phyloP scores from a whole-genome alignment of 345 rosid genomes.

The Brassica nigra region DNA sequence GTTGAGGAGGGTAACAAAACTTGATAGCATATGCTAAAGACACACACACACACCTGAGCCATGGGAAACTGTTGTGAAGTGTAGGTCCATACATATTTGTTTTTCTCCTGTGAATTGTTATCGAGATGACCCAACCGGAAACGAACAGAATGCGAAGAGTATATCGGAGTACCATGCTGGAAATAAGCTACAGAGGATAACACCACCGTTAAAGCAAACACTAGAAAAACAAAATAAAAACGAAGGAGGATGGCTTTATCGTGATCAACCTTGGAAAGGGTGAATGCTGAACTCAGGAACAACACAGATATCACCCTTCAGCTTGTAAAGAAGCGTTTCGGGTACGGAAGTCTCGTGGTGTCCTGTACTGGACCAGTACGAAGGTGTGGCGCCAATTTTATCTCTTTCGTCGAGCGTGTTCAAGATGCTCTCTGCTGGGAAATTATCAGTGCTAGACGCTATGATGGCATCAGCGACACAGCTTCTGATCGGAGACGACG shows the following conservation, averaged over 20 bases:
- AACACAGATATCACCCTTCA: slow-evolving; percentile 67
- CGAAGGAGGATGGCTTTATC: not conserved
- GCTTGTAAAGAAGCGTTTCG: slow-evolving; percentile 73
- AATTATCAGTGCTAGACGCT: slow-evolving; percentile 95
- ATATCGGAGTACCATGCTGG: slow-evolving; percentile 68
- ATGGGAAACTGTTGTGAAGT: slow-evolving; percentile 74
- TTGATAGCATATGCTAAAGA: not conserved
- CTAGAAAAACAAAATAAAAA: not conserved
- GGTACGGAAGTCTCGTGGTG: slow-evolving; percentile 65
- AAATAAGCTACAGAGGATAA: slow-evolving; percentile 61
- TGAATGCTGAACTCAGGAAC: slow-evolving; percentile 67
- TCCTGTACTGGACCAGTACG: slow-evolving; percentile 95
- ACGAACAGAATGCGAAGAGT: slow-evolving; percentile 74
- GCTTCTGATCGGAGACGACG: slow-evolving; percentile 42
- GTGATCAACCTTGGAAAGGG: slow-evolving; percentile 75
- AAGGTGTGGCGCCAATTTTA: slow-evolving; percentile 51
- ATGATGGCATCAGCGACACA: slow-evolving; percentile 61
- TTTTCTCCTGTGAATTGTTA: slow-evolving; percentile 34
- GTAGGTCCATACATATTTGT: slow-evolving; percentile 68
- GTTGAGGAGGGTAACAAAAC: not conserved
- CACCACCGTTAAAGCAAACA: too few relatives aligned
- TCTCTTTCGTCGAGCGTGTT: slow-evolving; percentile 69
- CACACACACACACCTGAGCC: not conserved
- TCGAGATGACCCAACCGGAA: slow-evolving; percentile 68
- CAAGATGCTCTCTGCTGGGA: slow-evolving; percentile 71